Base-by-base conservation (phyloP, 306 rosid genomes). In the Castanea mollissima region DNA sequence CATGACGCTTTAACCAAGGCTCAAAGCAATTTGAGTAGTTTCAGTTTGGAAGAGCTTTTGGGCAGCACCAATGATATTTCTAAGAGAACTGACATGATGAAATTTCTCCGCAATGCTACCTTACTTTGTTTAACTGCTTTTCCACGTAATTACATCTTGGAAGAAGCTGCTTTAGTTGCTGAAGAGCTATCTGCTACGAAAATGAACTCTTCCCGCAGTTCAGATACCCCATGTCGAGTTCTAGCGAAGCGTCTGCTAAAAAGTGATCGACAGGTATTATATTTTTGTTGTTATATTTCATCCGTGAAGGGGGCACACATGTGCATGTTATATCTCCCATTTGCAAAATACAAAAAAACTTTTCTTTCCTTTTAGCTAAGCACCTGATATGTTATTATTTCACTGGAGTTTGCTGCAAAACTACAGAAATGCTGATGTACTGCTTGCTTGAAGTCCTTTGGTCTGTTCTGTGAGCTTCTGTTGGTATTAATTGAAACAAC, bases 181-280 rank as follows among this genome's bases (percentile, higher is more conserved):
- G 96, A 95, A 86, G 98, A 95, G 88, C 86, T 92, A 74, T 89
- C 77, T 83, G 87, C 74, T 82, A 82, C 79, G 63, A 86, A 89
- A 83, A 79, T 81, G 80, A 88, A 89, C 74, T 82, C 95, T 85
- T 81, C 79, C 65, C 80, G 76, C 85, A 68, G 74, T 76, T 55
- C 85, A 78, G 92, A 76, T 83, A 92, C 98, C 31, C 98, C 98
- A 12, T 92, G 97, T 78, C 92, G 91, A 75, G 83, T 91, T 77
- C 87, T 94, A 69, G 97, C 99, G 38, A 94, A 91, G 87, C 79
- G 74, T 77, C 95, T 94, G 71, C 83, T 94, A 68, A 94, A 94
- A 87, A 84, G 82, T 86, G 99, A 94, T 82, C 85, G 99, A 29
- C 93, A 91, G 95, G 99, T 94, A 88, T 38, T 79, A 11, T 49